A percentile compares a stretch with the other conserved stretches of the same genome.
Evolutionary conservation across 1,284 basidiomycete genomes (phyloP).

Genomic region (Rhodotorula mucilaginosa): DNA sequence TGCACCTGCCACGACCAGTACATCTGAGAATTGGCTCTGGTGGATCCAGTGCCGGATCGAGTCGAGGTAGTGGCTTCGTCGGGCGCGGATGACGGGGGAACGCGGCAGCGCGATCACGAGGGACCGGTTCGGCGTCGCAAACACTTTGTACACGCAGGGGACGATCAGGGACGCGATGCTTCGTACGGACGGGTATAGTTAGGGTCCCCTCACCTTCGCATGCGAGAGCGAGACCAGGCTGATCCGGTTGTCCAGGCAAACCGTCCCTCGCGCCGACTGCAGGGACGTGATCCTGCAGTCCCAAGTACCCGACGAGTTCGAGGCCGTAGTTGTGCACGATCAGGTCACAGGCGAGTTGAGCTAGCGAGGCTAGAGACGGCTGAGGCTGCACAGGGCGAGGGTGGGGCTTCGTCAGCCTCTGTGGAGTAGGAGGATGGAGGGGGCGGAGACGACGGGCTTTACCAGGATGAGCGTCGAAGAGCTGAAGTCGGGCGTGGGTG

Average conservation of each 20-base stretch:
- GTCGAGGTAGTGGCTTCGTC: conserved; percentile 23
- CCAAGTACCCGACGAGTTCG: conserved; percentile 31
- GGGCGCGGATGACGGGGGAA: conserved; percentile 31
- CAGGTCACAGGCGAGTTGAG: conserved; percentile 33
- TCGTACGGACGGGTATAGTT: too few species aligned
- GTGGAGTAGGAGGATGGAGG: background rate
- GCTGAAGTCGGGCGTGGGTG: background rate
- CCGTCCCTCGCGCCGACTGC: conserved; percentile 24
- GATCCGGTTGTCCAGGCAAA: background rate
- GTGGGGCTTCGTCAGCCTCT: conserved; percentile 9
- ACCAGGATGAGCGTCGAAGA: conserved; percentile 24
- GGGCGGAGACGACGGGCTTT: background rate
- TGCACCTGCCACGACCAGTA: conserved; percentile 23
- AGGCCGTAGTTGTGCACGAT: conserved; percentile 24
- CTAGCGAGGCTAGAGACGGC: conserved; percentile 30
- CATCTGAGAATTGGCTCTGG: conserved; percentile 12
- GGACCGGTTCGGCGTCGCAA: background rate
- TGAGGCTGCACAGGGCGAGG: conserved; percentile 25
- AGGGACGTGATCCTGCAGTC: conserved; percentile 28
- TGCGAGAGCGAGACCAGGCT: conserved; percentile 22
- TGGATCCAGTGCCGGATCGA: conserved; percentile 13
- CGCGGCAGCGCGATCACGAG: conserved; percentile 35
- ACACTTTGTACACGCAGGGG: conserved; percentile 5
- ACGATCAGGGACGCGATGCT: background rate
- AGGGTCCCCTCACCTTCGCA: conserved; percentile 22